A percentile compares a stretch with the other conserved stretches of the same genome.
These are phyloP conservation scores for Xylaria sp. DNA, from an alignment of 2,329 filamentous ascomycete genomes.

Conservation along the genomic window DNA sequence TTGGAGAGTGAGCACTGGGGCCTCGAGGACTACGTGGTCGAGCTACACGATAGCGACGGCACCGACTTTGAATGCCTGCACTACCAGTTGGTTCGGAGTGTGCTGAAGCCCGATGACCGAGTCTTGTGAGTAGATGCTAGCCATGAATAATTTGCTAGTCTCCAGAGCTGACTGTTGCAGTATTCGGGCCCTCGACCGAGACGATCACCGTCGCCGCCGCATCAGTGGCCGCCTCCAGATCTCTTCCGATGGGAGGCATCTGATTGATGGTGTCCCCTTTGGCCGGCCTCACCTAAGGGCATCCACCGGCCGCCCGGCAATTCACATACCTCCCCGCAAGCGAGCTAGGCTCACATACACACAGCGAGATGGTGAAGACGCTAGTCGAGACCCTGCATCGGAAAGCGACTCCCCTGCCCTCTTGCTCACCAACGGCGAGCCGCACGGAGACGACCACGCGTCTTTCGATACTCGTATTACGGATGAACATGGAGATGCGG, in stretches of 20 bases:
- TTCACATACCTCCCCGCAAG: conserved; percentile 78
- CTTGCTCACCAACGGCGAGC: conserved; percentile 43
- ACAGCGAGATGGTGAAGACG: conserved; percentile 35
- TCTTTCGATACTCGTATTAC: conserved; percentile 33
- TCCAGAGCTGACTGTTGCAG: conserved; percentile 48
- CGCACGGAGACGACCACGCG: conserved; percentile 11
- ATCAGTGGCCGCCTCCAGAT: conserved; percentile 84
- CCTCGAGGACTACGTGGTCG: conserved; percentile 86
- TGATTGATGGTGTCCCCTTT: conserved; percentile 86
- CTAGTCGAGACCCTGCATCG: conserved; percentile 40
- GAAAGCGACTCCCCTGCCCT: conserved; percentile 38
- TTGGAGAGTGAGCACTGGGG: conserved; percentile 84
- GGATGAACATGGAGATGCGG: conserved; percentile 43
- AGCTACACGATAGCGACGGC: conserved; percentile 63
- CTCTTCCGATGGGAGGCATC: conserved; percentile 74
- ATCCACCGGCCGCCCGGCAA: conserved; percentile 64
- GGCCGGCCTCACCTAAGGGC: conserved; percentile 72
- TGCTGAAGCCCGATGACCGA: conserved; percentile 83
- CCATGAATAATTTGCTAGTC: not conserved
- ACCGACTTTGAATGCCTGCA: conserved; percentile 84
- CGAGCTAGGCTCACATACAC: conserved; percentile 58
- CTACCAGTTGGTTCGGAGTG: conserved; percentile 71
- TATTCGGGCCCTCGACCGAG: conserved; percentile 76
- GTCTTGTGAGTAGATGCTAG: conserved; percentile 65
- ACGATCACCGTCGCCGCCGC: conserved; percentile 74